phyloP scores from a whole-genome alignment of 106 monocot species.

The Allium cepa region DNA sequence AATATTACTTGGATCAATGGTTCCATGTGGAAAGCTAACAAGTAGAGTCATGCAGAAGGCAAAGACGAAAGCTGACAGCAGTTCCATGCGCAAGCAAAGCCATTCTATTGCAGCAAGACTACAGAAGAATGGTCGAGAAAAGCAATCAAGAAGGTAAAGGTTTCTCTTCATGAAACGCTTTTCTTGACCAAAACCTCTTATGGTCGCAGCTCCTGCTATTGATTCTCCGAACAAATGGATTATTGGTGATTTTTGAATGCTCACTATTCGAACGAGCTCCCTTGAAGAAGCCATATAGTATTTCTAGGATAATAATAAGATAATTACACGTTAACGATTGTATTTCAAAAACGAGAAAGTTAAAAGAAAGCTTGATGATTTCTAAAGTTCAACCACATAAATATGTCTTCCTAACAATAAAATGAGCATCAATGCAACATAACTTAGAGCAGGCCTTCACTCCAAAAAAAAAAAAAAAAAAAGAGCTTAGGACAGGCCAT shows the following conservation, averaged over 20 bases:
- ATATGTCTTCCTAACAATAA: no score
- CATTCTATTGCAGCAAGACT: constrained; percentile 96
- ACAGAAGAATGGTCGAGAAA: constrained; percentile 83
- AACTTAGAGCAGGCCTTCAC: no score
- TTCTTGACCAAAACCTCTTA: constrained; percentile 96
- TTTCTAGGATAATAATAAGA: constrained; percentile 46
- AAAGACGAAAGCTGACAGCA: constrained; percentile 94
- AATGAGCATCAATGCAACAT: no score
- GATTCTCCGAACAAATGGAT: constrained; percentile 95
- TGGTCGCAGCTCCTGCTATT: constrained; percentile 94
- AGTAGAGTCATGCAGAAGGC: constrained; percentile 93
- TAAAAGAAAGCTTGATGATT: no score
- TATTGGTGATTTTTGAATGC: constrained; percentile 94
- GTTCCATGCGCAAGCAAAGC: constrained; percentile 97
- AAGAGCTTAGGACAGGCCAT: no score
- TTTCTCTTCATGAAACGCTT: constrained; percentile 97
- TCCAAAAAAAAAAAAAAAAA: no score
- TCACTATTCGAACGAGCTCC: constrained; percentile 84
- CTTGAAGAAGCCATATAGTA: constrained; percentile 99
- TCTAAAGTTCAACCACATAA: no score
- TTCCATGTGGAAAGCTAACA: constrained; percentile 94
- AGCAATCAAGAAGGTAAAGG: constrained; percentile 91
- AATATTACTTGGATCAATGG: constrained; percentile 90
- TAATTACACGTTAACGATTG: no score
- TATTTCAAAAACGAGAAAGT: no score